Base-by-base conservation (phyloP, 768 basidiomycete species). In the Mycena rebaudengoi region DNA sequence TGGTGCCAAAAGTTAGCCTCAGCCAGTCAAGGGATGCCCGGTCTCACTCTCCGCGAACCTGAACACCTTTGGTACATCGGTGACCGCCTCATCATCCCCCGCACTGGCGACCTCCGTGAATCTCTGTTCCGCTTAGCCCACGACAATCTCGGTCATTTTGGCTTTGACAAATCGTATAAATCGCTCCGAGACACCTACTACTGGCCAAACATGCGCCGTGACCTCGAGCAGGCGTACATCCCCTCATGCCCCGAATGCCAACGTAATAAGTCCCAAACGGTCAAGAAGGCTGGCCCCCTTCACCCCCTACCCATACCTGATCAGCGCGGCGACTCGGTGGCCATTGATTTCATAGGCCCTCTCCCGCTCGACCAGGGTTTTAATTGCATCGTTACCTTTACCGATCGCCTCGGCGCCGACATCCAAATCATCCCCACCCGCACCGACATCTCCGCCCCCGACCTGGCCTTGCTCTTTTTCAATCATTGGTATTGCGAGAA, bases 161-260 rank as follows among this genome's bases (percentile, higher is more conserved):
- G 71, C 0, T 53, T 60, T 6, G 62, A 73, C 40, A 67, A 75
- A 43, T 44, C 50, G 1, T 67, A 69, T 40, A 49, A 57, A 7
- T 18, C 58, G 5, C 40, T 75, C 0, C 7, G 49, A 0, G 11
- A 39, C 0, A 52, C 59, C 12, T 70, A 57, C 32, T 72, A 30
- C n/a, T n/a, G n/a, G n/a, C n/a, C n/a, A n/a, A n/a, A 56, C 26
- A 56, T 56, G 54, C 41, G 54, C 20, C 39, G 23, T 2, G 41
- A 56, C 13, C 41, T 56, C 1, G 70, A 70, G 37, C n/a, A 45
- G 0, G 21, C 66, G n/a, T 78, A 79, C 50, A 64, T 77, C 4
- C 67, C 67, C 3, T 51, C 61, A 5, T 63, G 74, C 71, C 60
- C 68, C 18, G 48, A 68, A 1, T 81, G 80, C 35, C 73, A 76